phyloP scores from a whole-genome alignment of 192 early-diverging fungal species.

The Coemansia pectinata region DNA sequence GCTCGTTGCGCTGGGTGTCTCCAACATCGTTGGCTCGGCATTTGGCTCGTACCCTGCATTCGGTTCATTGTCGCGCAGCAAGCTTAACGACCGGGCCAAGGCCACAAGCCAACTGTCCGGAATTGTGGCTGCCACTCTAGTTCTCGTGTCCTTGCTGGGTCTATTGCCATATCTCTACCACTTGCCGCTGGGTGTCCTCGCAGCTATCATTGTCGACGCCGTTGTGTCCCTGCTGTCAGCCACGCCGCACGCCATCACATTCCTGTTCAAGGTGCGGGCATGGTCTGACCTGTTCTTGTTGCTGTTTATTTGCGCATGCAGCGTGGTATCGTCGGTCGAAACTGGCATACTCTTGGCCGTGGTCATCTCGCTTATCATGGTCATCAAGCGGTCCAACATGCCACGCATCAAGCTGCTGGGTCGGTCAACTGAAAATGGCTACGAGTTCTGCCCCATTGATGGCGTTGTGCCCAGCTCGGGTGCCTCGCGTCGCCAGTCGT shows the following conservation, averaged over 20 bases:
- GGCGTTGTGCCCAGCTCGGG: constrained; percentile 54
- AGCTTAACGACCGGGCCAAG: constrained; percentile 92
- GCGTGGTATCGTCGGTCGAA: constrained; percentile 89
- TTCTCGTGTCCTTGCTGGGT: constrained; percentile 77
- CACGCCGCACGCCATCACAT: constrained; percentile 73
- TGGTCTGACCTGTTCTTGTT: constrained; percentile 85
- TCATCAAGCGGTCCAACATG: constrained; percentile 89
- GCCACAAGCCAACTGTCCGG: constrained; percentile 88
- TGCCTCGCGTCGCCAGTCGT: constrained; percentile 29
- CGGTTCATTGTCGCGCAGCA: constrained; percentile 88
- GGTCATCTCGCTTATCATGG: constrained; percentile 82
- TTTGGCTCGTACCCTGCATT: constrained; percentile 82
- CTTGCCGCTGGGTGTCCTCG: constrained; percentile 79
- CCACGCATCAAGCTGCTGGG: constrained; percentile 78
- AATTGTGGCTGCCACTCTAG: constrained; percentile 74
- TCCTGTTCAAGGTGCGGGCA: constrained; percentile 75
- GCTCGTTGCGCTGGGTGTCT: constrained; percentile 91
- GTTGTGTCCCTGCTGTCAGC: constrained; percentile 77
- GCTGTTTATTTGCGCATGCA: constrained; percentile 85
- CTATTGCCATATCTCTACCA: constrained; percentile 83
- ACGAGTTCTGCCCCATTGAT: constrained; percentile 72
- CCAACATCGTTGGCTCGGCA: constrained; percentile 80
- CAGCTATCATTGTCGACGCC: constrained; percentile 81
- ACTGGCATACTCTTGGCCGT: constrained; percentile 92
- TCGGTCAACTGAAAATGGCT: constrained; percentile 55